Evolutionary conservation across 2,329 filamentous ascomycete species (phyloP), one percentile per base, ranked within the genome.

Genomic region (Ceratocystis albifundus): DNA sequence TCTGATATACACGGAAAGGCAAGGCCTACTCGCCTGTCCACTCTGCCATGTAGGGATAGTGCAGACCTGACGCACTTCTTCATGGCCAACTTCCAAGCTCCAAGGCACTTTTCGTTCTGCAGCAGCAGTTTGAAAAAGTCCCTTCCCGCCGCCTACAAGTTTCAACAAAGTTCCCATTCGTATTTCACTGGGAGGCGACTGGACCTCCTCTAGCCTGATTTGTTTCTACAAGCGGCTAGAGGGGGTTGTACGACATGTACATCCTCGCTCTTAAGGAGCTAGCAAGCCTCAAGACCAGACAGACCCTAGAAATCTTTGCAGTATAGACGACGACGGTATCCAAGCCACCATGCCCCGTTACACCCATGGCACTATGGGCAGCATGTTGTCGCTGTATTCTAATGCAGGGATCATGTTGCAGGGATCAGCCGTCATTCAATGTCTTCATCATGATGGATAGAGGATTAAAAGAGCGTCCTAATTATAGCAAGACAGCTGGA

Each of bases 391-490:
- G 50, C 20, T 57, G 50, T 57, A 57, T 57, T 57, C 22, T 57
- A 57, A 30, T 30, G 50, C 50, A 57, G 25, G 50, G 50, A 30
- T 57, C 50, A 32, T 6, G 22, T 28, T 15, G 10, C 50, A 57
- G 22, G 50, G 50, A 57, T 57, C 50, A 57, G 50, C 50, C 50
- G 50, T 57, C 50, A 57, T 57, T 57, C 50, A 57, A 57, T 28
- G 10, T 28, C 22, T 17, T 25, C 3, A 57, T 28, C 25, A 25
- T 57, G 6, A 30, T 28, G 7, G n/a, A 48, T 20, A 48, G 17
- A 48, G n/a, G 20, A 55, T 55, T 22, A 28, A 22, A 17, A 55
- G 17, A 6, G 15, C 7, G 8, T 57, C 22, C 50, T 57, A 57
- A 57, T 30, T 57, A 57, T 57, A 57, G 50, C 10, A 30, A 57